Base-by-base conservation (phyloP, 345 rosid species). In the Isatis tinctoria region DNA sequence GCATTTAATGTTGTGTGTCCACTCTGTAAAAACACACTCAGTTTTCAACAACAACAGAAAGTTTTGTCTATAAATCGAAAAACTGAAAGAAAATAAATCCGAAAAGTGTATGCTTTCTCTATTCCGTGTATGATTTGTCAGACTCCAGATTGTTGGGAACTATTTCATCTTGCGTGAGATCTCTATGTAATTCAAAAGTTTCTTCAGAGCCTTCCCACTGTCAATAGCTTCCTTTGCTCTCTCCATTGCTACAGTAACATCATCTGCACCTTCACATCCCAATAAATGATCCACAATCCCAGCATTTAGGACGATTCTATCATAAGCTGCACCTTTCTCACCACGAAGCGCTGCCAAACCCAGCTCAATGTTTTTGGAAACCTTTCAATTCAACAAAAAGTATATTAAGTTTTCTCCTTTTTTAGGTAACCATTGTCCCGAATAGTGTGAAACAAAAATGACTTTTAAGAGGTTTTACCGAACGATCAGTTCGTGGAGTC, bases 221-320 rank as follows among this genome's bases (percentile, higher is more conserved):
- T 95, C 89, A 49, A 95, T 92, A 81, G 97, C 96, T 79, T 88
- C 97, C 41, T 87, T 90, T 28, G 98, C 97, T 78, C 99, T 86
- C n/a, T 87, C 93, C 67, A 88, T 69, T 14, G 97, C 96, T 5
- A 62, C 14, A 27, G 80, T 69, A 30, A 84, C 73, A 52, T 91
- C 93, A 36, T 90, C 97, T 16, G 92, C 97, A 3, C 89, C 97
- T 40, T 87, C 87, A 41, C 96, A 86, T 81, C 97, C 95, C 49
- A 91, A 78, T 74, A 95, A 74, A 81, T 95, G 96, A 81, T 95
- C 99, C 66, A 86, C 89, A 70, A 95, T 86, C 78, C 89, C 99
- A 8, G 99, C 99, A 74, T 88, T 95, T 45, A 92, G 66, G 35
- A 95, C 86, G 17, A 92, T 90, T 65, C 97, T 84, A 80, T 95